These are phyloP conservation scores for Penicillium nucicola DNA, from an alignment of 495 filamentous ascomycete species.

Conservation along the genomic window DNA sequence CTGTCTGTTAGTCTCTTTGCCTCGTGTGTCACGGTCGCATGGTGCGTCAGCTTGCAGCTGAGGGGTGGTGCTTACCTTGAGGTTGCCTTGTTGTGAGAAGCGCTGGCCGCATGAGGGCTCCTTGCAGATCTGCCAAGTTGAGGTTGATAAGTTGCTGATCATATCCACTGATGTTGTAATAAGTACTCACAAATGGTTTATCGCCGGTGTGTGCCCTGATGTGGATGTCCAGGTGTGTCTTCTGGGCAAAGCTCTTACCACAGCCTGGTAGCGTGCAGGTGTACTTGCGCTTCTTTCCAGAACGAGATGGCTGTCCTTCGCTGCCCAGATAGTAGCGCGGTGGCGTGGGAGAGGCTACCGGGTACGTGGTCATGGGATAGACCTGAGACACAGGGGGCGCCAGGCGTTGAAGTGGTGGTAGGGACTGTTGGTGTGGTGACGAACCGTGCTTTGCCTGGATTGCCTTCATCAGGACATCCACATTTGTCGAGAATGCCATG, in stretches of 20 bases:
- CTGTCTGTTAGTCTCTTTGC: not conserved
- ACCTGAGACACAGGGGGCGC: constrained; percentile 19
- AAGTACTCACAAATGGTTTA: constrained; percentile 76
- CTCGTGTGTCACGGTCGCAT: not conserved
- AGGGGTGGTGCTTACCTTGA: constrained; percentile 58
- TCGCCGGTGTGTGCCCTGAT: constrained; percentile 85
- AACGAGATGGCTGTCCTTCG: constrained; percentile 32
- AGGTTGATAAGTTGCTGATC: constrained; percentile 1
- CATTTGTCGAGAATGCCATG: constrained; percentile 69
- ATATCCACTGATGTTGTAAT: not conserved
- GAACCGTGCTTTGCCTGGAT: constrained; percentile 69
- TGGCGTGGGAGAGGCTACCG: constrained; percentile 13
- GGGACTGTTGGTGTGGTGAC: constrained; percentile 25
- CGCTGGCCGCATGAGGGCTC: constrained; percentile 72
- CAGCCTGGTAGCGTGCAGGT: constrained; percentile 73
- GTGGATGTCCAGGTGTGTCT: constrained; percentile 92
- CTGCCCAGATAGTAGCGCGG: constrained; percentile 20
- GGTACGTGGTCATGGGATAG: constrained; percentile 27
- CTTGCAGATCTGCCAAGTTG: constrained; percentile 58
- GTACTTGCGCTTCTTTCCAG: constrained; percentile 54
- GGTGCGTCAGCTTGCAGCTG: not conserved
- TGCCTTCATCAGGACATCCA: constrained; percentile 89
- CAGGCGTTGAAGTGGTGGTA: constrained; percentile 37
- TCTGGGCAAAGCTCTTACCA: constrained; percentile 81
- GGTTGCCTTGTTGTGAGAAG: constrained; percentile 86